Evolutionary conservation across 2,329 filamentous ascomycete species (phyloP).

Genomic region (Seiridium unicorne): DNA sequence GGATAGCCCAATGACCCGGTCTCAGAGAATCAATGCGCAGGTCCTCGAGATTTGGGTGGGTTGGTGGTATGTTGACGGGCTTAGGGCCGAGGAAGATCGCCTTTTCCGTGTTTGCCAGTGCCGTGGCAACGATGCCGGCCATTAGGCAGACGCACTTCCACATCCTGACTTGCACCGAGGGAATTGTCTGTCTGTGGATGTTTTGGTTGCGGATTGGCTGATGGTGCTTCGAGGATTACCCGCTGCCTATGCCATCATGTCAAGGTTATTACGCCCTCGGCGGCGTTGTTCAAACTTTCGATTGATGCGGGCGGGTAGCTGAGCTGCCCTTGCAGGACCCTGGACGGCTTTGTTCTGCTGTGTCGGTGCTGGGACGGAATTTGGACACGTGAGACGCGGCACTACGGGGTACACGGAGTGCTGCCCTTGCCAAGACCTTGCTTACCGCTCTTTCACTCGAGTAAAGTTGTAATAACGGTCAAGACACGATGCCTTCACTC

Average conservation of each 20-base stretch:
- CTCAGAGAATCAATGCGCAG: conserved; percentile 66
- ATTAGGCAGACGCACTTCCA: not conserved
- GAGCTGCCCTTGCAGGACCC: not conserved
- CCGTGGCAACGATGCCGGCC: conserved; percentile 11
- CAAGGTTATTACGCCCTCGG: not conserved
- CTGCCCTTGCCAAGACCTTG: not conserved
- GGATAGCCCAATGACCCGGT: conserved; percentile 52
- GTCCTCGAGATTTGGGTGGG: conserved; percentile 54
- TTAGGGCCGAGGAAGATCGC: conserved; percentile 77
- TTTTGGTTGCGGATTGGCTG: not conserved
- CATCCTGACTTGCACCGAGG: not conserved
- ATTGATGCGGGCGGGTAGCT: not conserved
- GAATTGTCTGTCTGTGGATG: too few relatives aligned
- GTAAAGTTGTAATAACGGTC: too few relatives aligned
- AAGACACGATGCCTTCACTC: too few relatives aligned
- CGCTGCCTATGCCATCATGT: not conserved
- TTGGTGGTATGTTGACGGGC: conserved; percentile 51
- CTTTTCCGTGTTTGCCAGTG: conserved; percentile 82
- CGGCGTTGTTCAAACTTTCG: too few relatives aligned
- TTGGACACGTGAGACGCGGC: not conserved
- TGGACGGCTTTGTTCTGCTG: not conserved
- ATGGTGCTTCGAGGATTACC: not conserved
- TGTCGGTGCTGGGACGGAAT: not conserved
- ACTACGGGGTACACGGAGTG: not conserved
- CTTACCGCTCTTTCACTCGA: too few relatives aligned